Conservation (phyloP, 495 filamentous ascomycete species). For the Sporormia fimetaria region DNA sequence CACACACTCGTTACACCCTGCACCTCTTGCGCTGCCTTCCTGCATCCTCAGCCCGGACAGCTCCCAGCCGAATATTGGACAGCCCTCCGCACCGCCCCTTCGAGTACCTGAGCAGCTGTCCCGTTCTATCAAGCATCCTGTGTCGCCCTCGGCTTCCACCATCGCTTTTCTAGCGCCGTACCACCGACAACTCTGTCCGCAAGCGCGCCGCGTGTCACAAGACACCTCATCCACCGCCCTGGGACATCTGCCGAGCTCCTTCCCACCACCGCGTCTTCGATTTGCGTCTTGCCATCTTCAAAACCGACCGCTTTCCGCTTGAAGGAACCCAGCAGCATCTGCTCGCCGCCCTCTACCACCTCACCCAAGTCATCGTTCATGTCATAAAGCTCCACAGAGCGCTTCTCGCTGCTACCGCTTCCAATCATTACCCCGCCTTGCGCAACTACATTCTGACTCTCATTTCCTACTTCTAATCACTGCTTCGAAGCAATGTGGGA, state of each 20-base stretch:
- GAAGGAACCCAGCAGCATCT: slow-evolving; percentile 1
- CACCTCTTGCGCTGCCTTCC: too few species aligned
- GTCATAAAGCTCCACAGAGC: slow-evolving; percentile 4
- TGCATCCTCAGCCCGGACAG: background rate
- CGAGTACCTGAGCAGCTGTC: too few species aligned
- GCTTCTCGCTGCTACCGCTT: background rate
- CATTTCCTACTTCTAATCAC: background rate
- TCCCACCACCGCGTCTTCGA: background rate
- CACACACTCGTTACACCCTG: too few species aligned
- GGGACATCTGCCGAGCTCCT: slow-evolving; percentile 5
- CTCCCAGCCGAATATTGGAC: background rate
- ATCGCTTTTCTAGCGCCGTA: slow-evolving; percentile 13
- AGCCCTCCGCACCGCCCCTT: background rate
- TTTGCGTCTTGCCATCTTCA: too few species aligned
- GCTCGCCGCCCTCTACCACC: background rate
- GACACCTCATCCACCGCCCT: slow-evolving; percentile 8
- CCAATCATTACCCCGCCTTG: slow-evolving; percentile 3
- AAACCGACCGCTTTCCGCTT: background rate
- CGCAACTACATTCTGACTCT: background rate
- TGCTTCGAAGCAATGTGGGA: slow-evolving; percentile 7
- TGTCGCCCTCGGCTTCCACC: slow-evolving; percentile 3
- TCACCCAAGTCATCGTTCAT: slow-evolving; percentile 1
- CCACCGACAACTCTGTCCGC: slow-evolving; percentile 8
- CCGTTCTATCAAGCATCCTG: background rate
- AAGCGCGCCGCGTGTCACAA: slow-evolving; percentile 18